Conservation (phyloP, 345 rosid species). For the Clausena lansium region DNA sequence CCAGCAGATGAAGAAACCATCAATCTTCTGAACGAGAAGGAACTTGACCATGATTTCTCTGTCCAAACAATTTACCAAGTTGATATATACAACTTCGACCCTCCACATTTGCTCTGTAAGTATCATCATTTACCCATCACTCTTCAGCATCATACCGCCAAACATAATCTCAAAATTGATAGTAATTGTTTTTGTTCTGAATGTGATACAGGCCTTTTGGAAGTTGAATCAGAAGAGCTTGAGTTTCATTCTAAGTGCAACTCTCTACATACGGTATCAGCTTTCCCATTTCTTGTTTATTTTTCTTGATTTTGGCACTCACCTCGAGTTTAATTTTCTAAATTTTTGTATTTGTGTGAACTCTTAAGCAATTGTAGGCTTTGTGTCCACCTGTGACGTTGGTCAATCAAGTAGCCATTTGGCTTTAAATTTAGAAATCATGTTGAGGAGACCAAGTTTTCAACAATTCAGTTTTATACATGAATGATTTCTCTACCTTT, state of each 20-base stretch:
- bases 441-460: background rate
- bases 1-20: slow-evolving; percentile 27
- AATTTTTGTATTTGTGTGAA: background rate
- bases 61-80: slow-evolving; percentile 9
- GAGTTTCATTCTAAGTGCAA: slow-evolving; percentile 3
- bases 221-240: too few relatives aligned
- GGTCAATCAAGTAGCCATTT: background rate
- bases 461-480: background rate
- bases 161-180: background rate
- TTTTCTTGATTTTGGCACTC: background rate
- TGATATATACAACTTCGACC: slow-evolving; percentile 22
- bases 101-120: slow-evolving; percentile 34
- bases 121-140: background rate
- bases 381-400: background rate
- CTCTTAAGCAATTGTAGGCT: background rate
- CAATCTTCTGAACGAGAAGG: slow-evolving; percentile 5
- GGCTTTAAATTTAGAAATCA: background rate
- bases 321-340: background rate
- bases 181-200: background rate
- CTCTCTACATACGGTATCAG: background rate
- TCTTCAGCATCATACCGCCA: background rate
- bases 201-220: background rate
- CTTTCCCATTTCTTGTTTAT: too few relatives aligned
- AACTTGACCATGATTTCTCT: slow-evolving; percentile 6
- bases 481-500: too few relatives aligned